Conservation (phyloP, 305 asterid species). For the Fraxinus greggii region DNA sequence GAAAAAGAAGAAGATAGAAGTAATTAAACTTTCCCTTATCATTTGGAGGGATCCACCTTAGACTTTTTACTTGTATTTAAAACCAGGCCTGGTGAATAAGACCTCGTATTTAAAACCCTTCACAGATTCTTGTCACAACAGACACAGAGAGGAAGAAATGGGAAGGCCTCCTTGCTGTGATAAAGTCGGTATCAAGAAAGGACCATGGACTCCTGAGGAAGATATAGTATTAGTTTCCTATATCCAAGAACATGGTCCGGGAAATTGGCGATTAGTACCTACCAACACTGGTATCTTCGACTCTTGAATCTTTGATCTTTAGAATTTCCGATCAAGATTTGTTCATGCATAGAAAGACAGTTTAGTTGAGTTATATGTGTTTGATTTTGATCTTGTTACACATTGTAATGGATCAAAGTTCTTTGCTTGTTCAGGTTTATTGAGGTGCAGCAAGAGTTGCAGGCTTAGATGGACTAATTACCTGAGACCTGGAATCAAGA, state of each 20-base stretch:
- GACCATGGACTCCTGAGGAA: conserved; percentile 99
- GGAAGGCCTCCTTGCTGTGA: conserved; percentile 96
- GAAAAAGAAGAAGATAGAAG: conserved; percentile 6
- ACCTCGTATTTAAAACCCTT: conserved; percentile 24
- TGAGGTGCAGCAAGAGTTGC: conserved; percentile 99
- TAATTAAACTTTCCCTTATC: conserved; percentile 22
- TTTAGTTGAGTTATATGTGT: neutral
- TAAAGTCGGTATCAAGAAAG: conserved; percentile 89
- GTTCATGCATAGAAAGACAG: neutral
- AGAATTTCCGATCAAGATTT: neutral
- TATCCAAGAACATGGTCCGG: conserved; percentile 94
- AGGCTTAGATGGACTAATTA: conserved; percentile 95
- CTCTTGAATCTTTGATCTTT: neutral
- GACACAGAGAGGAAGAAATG: conserved; percentile 37
- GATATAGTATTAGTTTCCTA: conserved; percentile 84
- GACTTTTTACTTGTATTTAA: conserved; percentile 16
- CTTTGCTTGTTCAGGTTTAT: conserved; percentile 43
- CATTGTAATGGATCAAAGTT: neutral
- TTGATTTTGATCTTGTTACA: neutral
- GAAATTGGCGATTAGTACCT: conserved; percentile 92
- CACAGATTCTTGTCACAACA: conserved; percentile 21
- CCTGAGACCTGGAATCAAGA: conserved; percentile 92
- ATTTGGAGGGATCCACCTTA: conserved; percentile 26
- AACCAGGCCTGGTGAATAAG: conserved; percentile 34
- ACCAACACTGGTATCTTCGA: conserved; percentile 62